These are phyloP conservation scores for Globisporangium parvum DNA, from an alignment of 352 stramenopile genomes.

Conservation along the genomic window DNA sequence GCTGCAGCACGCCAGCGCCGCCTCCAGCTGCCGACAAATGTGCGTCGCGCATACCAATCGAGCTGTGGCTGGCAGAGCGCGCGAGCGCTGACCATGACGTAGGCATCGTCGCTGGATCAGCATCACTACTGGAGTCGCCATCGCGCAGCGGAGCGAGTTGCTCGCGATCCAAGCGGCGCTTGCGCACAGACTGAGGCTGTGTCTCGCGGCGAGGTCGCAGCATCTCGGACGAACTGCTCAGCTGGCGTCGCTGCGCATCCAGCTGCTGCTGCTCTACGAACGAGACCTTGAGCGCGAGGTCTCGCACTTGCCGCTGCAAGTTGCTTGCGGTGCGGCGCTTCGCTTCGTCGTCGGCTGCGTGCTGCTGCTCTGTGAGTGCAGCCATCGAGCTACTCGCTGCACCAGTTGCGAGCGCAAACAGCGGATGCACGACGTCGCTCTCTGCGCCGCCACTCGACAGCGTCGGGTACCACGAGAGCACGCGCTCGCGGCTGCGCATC, in stretches of 20 bases:
- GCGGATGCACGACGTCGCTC: constrained; percentile 29
- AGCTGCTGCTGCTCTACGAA: constrained; percentile 23
- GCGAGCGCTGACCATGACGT: neutral
- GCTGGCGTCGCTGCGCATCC: neutral
- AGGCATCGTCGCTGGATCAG: neutral
- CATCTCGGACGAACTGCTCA: neutral
- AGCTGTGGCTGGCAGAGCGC: constrained; percentile 6
- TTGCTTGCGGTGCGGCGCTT: constrained; percentile 7
- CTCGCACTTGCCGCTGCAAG: constrained; percentile 18
- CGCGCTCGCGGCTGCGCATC: constrained; percentile 28
- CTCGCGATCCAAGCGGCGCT: constrained; percentile 14
- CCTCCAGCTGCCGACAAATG: neutral
- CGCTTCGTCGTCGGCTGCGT: constrained; percentile 11
- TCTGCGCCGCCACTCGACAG: neutral
- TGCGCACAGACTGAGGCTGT: constrained; percentile 2
- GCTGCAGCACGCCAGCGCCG: neutral
- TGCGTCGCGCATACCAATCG: neutral
- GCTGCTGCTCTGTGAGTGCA: constrained; percentile 14
- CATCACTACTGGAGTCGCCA: neutral
- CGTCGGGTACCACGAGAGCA: constrained; percentile 51
- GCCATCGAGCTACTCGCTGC: neutral
- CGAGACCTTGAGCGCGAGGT: constrained; percentile 25
- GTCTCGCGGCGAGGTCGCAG: no score
- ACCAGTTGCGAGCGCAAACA: constrained; percentile 20
- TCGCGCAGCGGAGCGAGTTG: constrained; percentile 10